Conservation (phyloP, 78 protist genomes). For the Polysphondylium violaceum region DNA sequence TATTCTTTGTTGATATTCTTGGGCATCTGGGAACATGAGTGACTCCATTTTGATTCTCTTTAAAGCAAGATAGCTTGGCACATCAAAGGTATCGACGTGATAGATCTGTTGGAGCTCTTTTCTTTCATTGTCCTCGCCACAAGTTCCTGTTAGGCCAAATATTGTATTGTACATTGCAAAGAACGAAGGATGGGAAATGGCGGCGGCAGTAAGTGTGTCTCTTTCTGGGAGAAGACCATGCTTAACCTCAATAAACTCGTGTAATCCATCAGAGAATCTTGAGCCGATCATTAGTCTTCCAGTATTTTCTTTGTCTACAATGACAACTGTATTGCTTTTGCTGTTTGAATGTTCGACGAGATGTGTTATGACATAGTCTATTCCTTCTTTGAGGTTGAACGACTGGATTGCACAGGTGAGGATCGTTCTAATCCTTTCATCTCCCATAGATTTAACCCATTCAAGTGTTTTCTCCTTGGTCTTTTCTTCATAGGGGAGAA, state of each 20-base stretch:
- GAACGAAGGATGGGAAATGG: constrained; percentile 61
- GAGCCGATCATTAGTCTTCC: constrained; percentile 52
- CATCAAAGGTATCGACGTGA: constrained; percentile 31
- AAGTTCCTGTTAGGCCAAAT: constrained; percentile 58
- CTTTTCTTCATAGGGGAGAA: constrained; percentile 14
- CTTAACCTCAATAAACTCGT: constrained; percentile 50
- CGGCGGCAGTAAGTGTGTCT: constrained; percentile 24
- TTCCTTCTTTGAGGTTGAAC: constrained; percentile 22
- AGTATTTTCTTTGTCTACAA: constrained; percentile 44
- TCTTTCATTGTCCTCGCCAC: constrained; percentile 42
- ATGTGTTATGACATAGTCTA: constrained; percentile 15
- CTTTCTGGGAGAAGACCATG: constrained; percentile 19
- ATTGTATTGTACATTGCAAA: constrained; percentile 19
- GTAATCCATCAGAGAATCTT: constrained; percentile 30
- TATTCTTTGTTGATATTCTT: constrained; percentile 5
- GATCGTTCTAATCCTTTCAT: constrained; percentile 6
- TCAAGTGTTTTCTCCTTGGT: not conserved
- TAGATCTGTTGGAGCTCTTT: constrained; percentile 3
- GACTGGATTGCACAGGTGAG: constrained; percentile 2
- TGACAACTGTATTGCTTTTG: not conserved
- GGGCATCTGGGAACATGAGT: not conserved
- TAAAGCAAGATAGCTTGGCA: constrained; percentile 29
- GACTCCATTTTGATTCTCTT: not conserved
- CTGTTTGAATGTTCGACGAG: not conserved
- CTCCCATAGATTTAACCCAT: constrained; percentile 1